These are phyloP conservation scores for Carpinus viminea DNA, from an alignment of 306 rosid species.

Conservation along the genomic window DNA sequence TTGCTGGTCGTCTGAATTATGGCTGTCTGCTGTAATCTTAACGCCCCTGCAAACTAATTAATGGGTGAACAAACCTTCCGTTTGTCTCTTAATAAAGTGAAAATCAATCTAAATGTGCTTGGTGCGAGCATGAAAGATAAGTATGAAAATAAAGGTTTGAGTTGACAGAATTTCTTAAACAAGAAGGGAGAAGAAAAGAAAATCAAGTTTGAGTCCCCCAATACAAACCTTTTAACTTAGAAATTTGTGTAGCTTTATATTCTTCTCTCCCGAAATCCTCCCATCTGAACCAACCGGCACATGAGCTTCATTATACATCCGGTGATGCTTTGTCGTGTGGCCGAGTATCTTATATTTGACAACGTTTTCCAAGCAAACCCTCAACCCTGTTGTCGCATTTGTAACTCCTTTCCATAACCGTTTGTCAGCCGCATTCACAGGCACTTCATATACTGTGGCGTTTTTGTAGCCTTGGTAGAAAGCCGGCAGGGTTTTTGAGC, in stretches of 20 bases:
- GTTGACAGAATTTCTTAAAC: too few species aligned
- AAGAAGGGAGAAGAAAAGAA: neutral
- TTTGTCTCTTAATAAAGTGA: too few species aligned
- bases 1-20: too few species aligned
- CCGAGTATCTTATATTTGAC: conserved; percentile 22
- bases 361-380: conserved; percentile 12
- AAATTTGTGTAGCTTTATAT: neutral
- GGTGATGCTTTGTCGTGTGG: conserved; percentile 15
- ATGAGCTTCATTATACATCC: neutral
- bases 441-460: neutral
- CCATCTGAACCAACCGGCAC: conserved; percentile 13
- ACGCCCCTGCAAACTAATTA: too few species aligned
- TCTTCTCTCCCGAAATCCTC: neutral
- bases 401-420: neutral
- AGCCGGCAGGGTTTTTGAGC: neutral
- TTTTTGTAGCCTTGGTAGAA: conserved; percentile 16
- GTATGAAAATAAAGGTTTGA: too few species aligned
- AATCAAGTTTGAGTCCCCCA: neutral
- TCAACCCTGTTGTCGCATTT: neutral
- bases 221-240: neutral
- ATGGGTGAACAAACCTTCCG: too few species aligned
- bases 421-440: conserved; percentile 3
- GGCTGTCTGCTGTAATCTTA: too few species aligned
- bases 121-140: too few species aligned
- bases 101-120: too few species aligned